Percentiles rank a stretch among this genome's conserved stretches.
These are phyloP conservation scores for Plasmodium cynomolgi DNA, from an alignment of 169 alveolate genomes.

Conservation along the genomic window DNA sequence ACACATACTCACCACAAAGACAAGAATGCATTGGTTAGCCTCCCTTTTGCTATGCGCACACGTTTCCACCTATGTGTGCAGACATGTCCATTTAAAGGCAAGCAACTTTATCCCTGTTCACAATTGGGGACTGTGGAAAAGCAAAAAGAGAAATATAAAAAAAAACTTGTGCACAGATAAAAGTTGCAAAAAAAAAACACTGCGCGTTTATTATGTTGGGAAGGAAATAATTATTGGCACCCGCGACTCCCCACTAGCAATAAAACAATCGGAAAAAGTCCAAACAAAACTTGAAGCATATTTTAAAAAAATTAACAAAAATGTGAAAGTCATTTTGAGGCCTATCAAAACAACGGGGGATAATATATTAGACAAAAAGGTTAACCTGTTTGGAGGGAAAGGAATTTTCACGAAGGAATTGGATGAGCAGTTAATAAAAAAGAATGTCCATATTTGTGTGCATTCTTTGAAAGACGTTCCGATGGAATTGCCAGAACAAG, in stretches of 20 bases:
- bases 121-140: neutral
- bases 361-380: conserved; percentile 41
- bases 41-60: neutral
- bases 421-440: conserved; percentile 53
- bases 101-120: conserved; percentile 7
- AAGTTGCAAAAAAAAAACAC: conserved; percentile 16
- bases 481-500: conserved; percentile 31
- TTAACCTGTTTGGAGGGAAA: conserved; percentile 50
- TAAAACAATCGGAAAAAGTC: conserved; percentile 61
- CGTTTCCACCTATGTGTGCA: conserved; percentile 17
- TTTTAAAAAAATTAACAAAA: conserved; percentile 54
- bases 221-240: conserved; percentile 68
- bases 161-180: conserved; percentile 1
- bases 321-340: conserved; percentile 42
- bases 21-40: conserved; percentile 21
- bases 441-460: conserved; percentile 56
- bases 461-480: conserved; percentile 69
- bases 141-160: neutral
- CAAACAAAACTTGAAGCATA: conserved; percentile 21
- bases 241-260: conserved; percentile 63
- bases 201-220: neutral
- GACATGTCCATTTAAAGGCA: conserved; percentile 15
- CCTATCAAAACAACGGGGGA: conserved; percentile 71
- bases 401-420: conserved; percentile 67
- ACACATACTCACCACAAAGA: neutral